Conservation (phyloP, 345 rosid species). For the Salix koriyanagi region DNA sequence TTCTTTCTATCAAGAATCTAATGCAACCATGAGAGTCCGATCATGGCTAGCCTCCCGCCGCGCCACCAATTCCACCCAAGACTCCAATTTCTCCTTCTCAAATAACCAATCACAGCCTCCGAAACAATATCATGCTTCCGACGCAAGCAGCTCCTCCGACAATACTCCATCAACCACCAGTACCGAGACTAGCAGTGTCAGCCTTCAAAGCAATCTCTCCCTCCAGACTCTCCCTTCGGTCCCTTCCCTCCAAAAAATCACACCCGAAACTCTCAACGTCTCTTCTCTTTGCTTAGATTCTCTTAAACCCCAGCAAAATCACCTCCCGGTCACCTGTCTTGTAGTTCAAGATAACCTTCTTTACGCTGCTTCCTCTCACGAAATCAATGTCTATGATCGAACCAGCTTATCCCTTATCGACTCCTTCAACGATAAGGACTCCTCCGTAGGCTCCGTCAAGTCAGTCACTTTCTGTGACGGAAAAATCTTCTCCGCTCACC, state of each 20-base stretch:
- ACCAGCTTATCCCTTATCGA: slow-evolving; percentile 36
- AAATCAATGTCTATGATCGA: slow-evolving; percentile 64
- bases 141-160: slow-evolving; percentile 15
- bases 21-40: slow-evolving; percentile 3
- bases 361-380: slow-evolving; percentile 60
- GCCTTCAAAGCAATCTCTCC: slow-evolving; percentile 66
- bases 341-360: slow-evolving; percentile 49
- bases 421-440: slow-evolving; percentile 40
- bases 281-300: slow-evolving; percentile 36
- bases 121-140: slow-evolving; percentile 22
- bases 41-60: slow-evolving; percentile 38
- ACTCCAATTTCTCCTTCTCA: slow-evolving; percentile 12
- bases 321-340: slow-evolving; percentile 55
- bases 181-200: slow-evolving; percentile 26
- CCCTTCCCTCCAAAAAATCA: slow-evolving; percentile 64
- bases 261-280: slow-evolving; percentile 36
- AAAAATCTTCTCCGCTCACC: slow-evolving; percentile 73
- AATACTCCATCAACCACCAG: background rate
- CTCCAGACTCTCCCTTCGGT: slow-evolving; percentile 76
- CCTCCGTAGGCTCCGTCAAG: slow-evolving; percentile 69
- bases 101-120: slow-evolving; percentile 9
- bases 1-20: background rate
- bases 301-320: slow-evolving; percentile 33
- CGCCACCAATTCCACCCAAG: slow-evolving; percentile 9
- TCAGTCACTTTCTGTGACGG: slow-evolving; percentile 51